These are phyloP conservation scores for Taxillus chinensis DNA, from an alignment of 164 flowering plant species.

Conservation along the genomic window DNA sequence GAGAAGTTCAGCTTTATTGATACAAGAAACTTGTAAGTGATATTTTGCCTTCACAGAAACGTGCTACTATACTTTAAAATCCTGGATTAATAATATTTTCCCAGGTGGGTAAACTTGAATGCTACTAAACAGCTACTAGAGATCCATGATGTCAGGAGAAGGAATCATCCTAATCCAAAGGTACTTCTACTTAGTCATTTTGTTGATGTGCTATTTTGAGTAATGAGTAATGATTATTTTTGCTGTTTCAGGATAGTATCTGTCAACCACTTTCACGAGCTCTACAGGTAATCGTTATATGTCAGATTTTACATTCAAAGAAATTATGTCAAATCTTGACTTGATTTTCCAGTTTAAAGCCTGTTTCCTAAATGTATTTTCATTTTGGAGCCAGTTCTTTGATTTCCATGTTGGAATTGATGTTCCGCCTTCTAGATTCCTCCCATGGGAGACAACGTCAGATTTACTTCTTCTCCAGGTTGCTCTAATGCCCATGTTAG, in stretches of 20 bases:
- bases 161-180: slow-evolving; percentile 13
- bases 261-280: slow-evolving; percentile 11
- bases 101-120: slow-evolving; percentile 32
- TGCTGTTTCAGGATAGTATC: not conserved
- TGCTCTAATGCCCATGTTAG: not conserved
- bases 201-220: not conserved
- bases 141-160: slow-evolving; percentile 11
- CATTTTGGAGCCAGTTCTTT: slow-evolving; percentile 19
- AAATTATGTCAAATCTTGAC: not conserved
- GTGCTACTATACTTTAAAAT: not conserved
- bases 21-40: slow-evolving; percentile 26
- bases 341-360: too few relatives aligned
- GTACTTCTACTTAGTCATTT: slow-evolving; percentile 8
- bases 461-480: slow-evolving; percentile 37
- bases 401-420: slow-evolving; percentile 20
- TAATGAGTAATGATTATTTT: not conserved
- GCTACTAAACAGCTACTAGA: slow-evolving; percentile 20
- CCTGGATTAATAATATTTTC: too few relatives aligned
- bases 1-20: slow-evolving; percentile 6
- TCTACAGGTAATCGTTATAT: slow-evolving; percentile 4
- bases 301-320: too few relatives aligned
- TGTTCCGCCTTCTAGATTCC: slow-evolving; percentile 27
- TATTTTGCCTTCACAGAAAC: not conserved
- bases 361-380: not conserved
- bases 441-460: slow-evolving; percentile 28